Percentiles rank a stretch among this genome's conserved stretches.
These are phyloP conservation scores for Neonectria sp. DNA, from an alignment of 2,329 filamentous ascomycete genomes.

Conservation along the genomic window DNA sequence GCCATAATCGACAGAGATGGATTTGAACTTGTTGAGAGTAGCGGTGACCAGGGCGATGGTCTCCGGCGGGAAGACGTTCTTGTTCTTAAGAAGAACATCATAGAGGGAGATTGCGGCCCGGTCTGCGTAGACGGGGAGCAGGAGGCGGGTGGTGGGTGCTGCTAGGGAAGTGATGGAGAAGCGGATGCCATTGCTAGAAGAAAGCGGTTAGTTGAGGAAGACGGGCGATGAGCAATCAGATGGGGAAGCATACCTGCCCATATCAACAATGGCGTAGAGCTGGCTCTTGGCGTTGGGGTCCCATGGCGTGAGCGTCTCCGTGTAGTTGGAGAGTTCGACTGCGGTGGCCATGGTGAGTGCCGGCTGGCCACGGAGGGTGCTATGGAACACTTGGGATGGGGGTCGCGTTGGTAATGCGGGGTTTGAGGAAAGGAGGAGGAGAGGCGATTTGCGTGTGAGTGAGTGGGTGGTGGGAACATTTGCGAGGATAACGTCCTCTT, in stretches of 20 bases:
- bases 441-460: not conserved
- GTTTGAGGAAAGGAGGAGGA: not conserved
- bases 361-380: not conserved
- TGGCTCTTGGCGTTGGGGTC: constrained; percentile 62
- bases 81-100: constrained; percentile 75
- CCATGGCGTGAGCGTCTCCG: constrained; percentile 66
- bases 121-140: constrained; percentile 84
- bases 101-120: constrained; percentile 89
- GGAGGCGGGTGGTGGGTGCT: constrained; percentile 77
- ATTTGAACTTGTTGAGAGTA: constrained; percentile 79
- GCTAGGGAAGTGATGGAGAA: constrained; percentile 91
- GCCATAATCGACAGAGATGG: constrained; percentile 77
- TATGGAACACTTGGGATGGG: not conserved
- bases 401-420: not conserved
- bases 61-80: constrained; percentile 61
- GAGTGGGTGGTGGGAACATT: not conserved
- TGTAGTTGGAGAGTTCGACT: constrained; percentile 67
- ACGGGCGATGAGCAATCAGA: constrained; percentile 1
- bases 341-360: constrained; percentile 46
- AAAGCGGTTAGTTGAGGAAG: constrained; percentile 15
- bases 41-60: constrained; percentile 78
- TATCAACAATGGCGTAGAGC: constrained; percentile 71
- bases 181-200: constrained; percentile 87
- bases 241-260: constrained; percentile 65
- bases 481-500: too few relatives aligned